phyloP scores from a whole-genome alignment of 2,329 filamentous ascomycete species.

The Clonostachys sp. region DNA sequence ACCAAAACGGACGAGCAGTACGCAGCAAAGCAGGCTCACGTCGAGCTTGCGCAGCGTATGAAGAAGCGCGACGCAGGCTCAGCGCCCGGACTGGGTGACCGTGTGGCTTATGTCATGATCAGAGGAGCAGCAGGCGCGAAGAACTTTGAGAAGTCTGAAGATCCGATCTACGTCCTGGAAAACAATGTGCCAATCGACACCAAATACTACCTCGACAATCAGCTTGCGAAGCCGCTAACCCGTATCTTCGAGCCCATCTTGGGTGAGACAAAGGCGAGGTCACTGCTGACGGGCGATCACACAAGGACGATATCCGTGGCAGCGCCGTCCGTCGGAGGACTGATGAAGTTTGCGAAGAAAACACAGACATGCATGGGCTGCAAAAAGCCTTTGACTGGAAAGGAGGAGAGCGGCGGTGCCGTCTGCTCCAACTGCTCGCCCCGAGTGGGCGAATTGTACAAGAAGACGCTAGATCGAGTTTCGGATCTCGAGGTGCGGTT shows the following conservation, averaged over 20 bases:
- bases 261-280: conserved; percentile 84
- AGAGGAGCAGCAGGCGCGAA: conserved; percentile 85
- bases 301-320: conserved; percentile 93
- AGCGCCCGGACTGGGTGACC: conserved; percentile 86
- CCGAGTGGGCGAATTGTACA: conserved; percentile 87
- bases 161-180: conserved; percentile 94
- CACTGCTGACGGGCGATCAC: conserved; percentile 85
- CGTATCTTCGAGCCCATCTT: conserved; percentile 98
- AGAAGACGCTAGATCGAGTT: conserved; percentile 81
- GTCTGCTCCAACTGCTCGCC: conserved; percentile 84
- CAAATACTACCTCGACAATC: conserved; percentile 97
- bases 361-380: conserved; percentile 98
- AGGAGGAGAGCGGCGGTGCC: conserved; percentile 76
- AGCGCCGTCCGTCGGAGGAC: conserved; percentile 81
- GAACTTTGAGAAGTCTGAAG: conserved; percentile 96
- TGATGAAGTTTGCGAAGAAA: conserved; percentile 99
- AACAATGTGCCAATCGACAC: conserved; percentile 98
- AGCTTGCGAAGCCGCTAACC: conserved; percentile 87
- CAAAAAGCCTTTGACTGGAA: conserved; percentile 86
- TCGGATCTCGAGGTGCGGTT: conserved; percentile 93
- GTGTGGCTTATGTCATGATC: conserved; percentile 97
- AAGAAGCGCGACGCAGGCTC: conserved; percentile 94
- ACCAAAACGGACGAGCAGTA: conserved; percentile 74
- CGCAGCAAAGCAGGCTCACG: conserved; percentile 88
- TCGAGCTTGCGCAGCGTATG: conserved; percentile 94